phyloP scores from a whole-genome alignment of 2,329 filamentous ascomycete species.

The Fusarium lateritium region DNA sequence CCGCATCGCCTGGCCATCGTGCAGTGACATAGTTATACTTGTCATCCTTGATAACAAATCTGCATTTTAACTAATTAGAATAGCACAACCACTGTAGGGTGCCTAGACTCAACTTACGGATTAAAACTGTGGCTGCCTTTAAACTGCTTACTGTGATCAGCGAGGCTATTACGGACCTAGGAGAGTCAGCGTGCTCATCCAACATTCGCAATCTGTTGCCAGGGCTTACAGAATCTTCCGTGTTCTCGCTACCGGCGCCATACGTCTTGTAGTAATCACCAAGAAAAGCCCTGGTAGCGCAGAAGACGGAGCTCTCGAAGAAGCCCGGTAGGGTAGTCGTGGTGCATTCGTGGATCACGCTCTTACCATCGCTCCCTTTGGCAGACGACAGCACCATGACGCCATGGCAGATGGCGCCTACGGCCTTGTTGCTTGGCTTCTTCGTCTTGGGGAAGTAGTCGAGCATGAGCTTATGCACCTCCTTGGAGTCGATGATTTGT shows the following conservation, averaged over 20 bases:
- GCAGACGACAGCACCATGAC: background rate
- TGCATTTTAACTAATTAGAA: rapidly evolving
- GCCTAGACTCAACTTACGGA: background rate
- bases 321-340: background rate
- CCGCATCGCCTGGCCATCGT: background rate
- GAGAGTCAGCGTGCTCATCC: background rate
- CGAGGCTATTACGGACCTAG: rapidly evolving
- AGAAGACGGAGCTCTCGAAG: background rate
- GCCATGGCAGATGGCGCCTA: background rate
- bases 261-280: background rate
- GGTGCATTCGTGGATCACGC: background rate
- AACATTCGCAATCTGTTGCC: background rate
- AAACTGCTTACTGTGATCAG: background rate
- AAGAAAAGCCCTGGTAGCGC: background rate
- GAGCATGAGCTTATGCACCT: background rate
- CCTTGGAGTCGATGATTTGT: background rate
- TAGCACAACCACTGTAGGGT: rapidly evolving
- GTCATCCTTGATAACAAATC: background rate
- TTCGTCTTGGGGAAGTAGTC: background rate
- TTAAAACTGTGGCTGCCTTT: background rate
- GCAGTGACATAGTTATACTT: background rate
- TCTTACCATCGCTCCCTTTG: background rate
- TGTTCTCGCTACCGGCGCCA: background rate
- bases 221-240: background rate
- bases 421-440: background rate